phyloP scores from a whole-genome alignment of 1,139 yeast genomes.

The Debaryomyces psychrophilus region DNA sequence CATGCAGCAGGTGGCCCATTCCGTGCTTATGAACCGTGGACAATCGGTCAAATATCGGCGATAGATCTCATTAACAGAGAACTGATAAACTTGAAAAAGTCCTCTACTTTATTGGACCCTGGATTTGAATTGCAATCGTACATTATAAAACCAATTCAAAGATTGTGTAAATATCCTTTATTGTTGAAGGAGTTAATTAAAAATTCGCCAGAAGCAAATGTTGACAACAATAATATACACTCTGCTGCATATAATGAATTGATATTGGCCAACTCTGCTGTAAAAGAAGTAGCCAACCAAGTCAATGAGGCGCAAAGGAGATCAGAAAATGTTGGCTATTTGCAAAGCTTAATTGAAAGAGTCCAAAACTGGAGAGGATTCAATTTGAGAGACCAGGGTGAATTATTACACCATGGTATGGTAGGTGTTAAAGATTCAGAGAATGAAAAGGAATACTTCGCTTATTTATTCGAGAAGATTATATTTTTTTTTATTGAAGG shows the following conservation, averaged over 20 bases:
- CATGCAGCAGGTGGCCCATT: conserved; percentile 80
- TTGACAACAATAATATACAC: conserved; percentile 28
- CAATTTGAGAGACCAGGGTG: conserved; percentile 80
- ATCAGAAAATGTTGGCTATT: conserved; percentile 78
- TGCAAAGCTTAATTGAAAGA: conserved; percentile 68
- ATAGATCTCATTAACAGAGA: conserved; percentile 76
- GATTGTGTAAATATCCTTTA: conserved; percentile 91
- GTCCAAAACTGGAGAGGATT: conserved; percentile 96
- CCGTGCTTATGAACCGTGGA: conserved; percentile 90
- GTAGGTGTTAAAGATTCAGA: conserved; percentile 80
- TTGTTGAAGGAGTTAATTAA: conserved; percentile 76
- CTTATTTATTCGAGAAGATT: conserved; percentile 85
- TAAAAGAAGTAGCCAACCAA: conserved; percentile 69
- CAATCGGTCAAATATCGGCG: conserved; percentile 82
- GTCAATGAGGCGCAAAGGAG: conserved; percentile 95
- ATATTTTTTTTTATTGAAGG: conserved; percentile 72
- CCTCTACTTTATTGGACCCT: conserved; percentile 72
- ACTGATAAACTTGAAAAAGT: conserved; percentile 55
- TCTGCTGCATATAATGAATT: conserved; percentile 71
- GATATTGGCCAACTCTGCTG: conserved; percentile 65
- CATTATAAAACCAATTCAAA: conserved; percentile 90
- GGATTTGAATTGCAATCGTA: conserved; percentile 89
- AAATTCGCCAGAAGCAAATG: conserved; percentile 40
- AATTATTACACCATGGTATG: conserved; percentile 72
- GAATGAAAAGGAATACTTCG: conserved; percentile 84